Evolutionary conservation across 208 protist genomes (phyloP), one percentile per base, ranked within the genome.

Genomic region (Giardia muris): DNA sequence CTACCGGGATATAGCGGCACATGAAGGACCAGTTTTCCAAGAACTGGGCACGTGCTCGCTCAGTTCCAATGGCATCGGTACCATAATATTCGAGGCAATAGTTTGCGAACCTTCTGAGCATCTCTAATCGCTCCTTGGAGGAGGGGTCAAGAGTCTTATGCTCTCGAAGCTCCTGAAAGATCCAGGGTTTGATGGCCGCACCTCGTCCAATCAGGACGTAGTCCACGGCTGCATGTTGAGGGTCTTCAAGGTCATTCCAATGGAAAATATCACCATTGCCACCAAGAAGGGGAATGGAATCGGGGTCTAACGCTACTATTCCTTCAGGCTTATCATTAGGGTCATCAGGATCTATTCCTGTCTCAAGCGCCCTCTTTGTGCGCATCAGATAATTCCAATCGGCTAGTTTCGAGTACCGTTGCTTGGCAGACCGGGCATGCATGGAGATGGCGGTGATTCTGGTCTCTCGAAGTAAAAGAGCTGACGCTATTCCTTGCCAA

Each of bases 91-190:
- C 91, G 0, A 94, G 4, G 44, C 93, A 93, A 47, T 76, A 92
- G 22, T 46, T 43, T 19, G 22, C 2, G 47, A 93, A 94, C 0
- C 46, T 22, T 46, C 76, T 46, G 0, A 94, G 1, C 67, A 94
- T 39, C 1, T 94, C 93, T 22, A 94, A 67, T 45, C 93, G 67
- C 76, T 94, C 93, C 22, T 10, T 22, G 30, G 93, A 44, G 22
- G 45, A 88, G 2, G 92, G 19, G 42, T 94, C 93, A 1, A 86
- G 30, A 43, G n/a, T 43, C n/a, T 39, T 3, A 0, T 86, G 46
- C 39, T 93, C 90, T 46, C 94, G 94, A 42, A 94, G 90, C 87
- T 94, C 93, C 1, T 39, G 10, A 87, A 94, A 94, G 10, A 94
- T 57, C 93, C 93, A 94, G 30, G 93, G 93, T 47, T 94, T 94